phyloP scores from a whole-genome alignment of 2,329 filamentous ascomycete species.

The Pyrenophora graminea region DNA sequence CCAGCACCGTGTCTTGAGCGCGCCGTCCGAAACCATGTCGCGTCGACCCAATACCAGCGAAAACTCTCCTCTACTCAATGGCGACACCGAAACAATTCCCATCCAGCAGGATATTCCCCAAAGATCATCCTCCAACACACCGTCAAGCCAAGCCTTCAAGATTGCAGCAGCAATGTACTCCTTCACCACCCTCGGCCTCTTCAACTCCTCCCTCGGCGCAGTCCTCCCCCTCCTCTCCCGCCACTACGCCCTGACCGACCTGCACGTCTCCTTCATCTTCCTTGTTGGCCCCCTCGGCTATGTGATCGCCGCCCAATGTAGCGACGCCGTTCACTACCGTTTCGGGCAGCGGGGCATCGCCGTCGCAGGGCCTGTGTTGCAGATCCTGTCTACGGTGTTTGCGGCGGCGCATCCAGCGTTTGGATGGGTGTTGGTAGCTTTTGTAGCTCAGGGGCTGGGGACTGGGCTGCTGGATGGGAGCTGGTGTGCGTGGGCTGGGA shows the following conservation, averaged over 20 bases:
- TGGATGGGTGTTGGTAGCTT: constrained; percentile 36
- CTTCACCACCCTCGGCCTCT: constrained; percentile 59
- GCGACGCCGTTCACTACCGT: constrained; percentile 46
- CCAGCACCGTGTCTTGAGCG: not conserved
- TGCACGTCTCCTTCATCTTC: constrained; percentile 53
- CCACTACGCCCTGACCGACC: constrained; percentile 50
- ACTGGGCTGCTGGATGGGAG: constrained; percentile 51
- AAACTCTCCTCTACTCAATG: constrained; percentile 11
- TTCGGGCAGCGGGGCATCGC: constrained; percentile 53
- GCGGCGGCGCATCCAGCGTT: constrained; percentile 42
- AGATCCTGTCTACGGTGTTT: constrained; percentile 37
- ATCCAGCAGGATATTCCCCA: too few species aligned
- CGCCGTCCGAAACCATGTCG: constrained; percentile 6
- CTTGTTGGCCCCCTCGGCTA: constrained; percentile 52
- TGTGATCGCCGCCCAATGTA: constrained; percentile 48
- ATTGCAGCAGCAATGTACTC: constrained; percentile 61
- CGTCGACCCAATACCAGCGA: constrained; percentile 3
- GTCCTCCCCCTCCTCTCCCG: constrained; percentile 45
- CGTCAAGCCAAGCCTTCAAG: constrained; percentile 33
- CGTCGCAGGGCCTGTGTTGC: constrained; percentile 46
- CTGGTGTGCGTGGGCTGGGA: constrained; percentile 54
- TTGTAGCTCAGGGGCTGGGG: constrained; percentile 45
- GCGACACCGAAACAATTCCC: not conserved
- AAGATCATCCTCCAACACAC: not conserved
- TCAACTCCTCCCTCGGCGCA: constrained; percentile 37